These are phyloP conservation scores for Magnaporthiopsis rhizophila DNA, from an alignment of 2,329 filamentous ascomycete species.

Conservation along the genomic window DNA sequence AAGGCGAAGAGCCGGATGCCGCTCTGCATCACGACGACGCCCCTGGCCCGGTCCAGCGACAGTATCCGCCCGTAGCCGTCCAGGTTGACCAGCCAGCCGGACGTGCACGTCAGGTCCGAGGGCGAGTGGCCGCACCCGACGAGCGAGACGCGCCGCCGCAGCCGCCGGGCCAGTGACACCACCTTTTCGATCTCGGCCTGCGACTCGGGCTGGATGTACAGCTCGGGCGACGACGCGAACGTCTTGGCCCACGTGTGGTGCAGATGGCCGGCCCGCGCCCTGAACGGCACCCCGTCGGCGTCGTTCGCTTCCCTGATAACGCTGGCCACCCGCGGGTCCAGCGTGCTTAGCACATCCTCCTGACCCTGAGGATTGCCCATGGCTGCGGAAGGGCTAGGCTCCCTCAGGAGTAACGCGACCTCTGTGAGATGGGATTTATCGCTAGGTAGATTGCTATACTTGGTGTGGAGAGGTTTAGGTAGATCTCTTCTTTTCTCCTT, in stretches of 20 bases:
- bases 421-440: background rate
- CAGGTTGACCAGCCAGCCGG: conserved; percentile 89
- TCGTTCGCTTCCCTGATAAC: conserved; percentile 6
- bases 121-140: conserved; percentile 92
- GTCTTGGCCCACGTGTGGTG: conserved; percentile 95
- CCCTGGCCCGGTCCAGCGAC: conserved; percentile 53
- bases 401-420: background rate
- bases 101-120: conserved; percentile 84
- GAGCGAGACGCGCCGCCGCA: conserved; percentile 72
- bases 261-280: conserved; percentile 60
- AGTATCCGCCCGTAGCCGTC: conserved; percentile 72
- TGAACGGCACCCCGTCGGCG: conserved; percentile 57
- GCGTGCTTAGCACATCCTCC: conserved; percentile 1
- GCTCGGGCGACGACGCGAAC: conserved; percentile 80
- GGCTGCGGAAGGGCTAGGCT: background rate
- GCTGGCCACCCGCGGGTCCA: background rate
- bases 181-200: conserved; percentile 76
- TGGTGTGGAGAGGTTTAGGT: background rate
- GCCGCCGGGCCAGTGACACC: conserved; percentile 70
- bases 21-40: conserved; percentile 70
- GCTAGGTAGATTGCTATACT: background rate
- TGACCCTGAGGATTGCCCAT: background rate
- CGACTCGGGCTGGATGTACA: conserved; percentile 79
- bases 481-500: background rate
- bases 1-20: conserved; percentile 76